phyloP scores from a whole-genome alignment of 345 rosid genomes.

The Gynandropsis gynandra region DNA sequence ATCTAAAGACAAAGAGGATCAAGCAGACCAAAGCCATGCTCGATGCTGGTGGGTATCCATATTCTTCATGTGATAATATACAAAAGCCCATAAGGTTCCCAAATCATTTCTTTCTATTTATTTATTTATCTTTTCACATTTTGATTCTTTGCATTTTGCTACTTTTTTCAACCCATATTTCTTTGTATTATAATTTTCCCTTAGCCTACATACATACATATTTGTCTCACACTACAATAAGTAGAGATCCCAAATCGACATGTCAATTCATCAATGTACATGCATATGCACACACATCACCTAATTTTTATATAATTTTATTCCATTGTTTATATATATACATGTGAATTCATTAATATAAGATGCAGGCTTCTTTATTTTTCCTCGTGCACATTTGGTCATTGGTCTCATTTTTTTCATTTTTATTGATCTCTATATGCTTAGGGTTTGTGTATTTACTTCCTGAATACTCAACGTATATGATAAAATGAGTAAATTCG shows the following conservation, averaged over 20 bases:
- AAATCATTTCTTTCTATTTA: neutral
- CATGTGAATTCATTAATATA: too few species aligned
- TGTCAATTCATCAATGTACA: constrained; percentile 23
- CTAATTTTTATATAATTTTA: constrained; percentile 17
- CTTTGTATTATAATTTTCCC: neutral
- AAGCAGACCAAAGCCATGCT: constrained; percentile 22
- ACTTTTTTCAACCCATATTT: constrained; percentile 3
- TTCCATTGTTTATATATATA: too few species aligned
- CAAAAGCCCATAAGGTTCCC: constrained; percentile 26
- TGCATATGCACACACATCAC: constrained; percentile 23
- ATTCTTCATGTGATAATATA: constrained; percentile 29
- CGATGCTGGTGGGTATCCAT: constrained; percentile 35
- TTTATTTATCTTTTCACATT: neutral
- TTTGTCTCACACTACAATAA: constrained; percentile 25
- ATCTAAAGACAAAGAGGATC: constrained; percentile 21
- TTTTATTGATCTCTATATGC: too few species aligned
- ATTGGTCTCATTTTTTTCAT: too few species aligned
- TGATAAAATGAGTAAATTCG: too few species aligned
- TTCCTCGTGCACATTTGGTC: too few species aligned
- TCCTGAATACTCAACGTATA: too few species aligned
- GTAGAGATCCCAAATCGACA: neutral
- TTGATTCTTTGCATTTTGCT: constrained; percentile 18
- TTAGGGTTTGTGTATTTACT: too few species aligned
- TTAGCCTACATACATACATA: constrained; percentile 14
- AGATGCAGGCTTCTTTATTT: too few species aligned